phyloP scores from a whole-genome alignment of 1,284 basidiomycete species.

The Trichosporon coremiiforme region DNA sequence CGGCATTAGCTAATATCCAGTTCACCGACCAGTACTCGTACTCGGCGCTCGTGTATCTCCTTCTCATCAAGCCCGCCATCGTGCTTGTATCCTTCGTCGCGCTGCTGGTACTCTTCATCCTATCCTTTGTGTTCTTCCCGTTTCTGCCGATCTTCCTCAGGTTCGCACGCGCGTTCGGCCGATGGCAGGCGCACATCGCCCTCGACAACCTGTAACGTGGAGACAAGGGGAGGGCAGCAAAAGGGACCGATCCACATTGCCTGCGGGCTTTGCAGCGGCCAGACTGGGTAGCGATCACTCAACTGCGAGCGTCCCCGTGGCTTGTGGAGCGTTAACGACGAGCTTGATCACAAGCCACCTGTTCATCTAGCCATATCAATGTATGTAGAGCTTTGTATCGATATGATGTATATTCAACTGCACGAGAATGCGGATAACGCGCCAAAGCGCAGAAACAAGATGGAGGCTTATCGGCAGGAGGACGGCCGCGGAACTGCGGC shows the following conservation, averaged over 20 bases:
- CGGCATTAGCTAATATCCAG: conserved; percentile 24
- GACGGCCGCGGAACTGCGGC: background rate
- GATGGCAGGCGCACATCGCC: conserved; percentile 52
- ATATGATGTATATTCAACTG: conserved; percentile 11
- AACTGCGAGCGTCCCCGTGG: background rate
- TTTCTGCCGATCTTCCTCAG: conserved; percentile 49
- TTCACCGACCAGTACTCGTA: conserved; percentile 54
- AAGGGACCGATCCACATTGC: conserved; percentile 1
- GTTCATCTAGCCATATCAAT: conserved; percentile 10
- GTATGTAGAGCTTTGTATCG: conserved; percentile 17
- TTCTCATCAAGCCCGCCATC: conserved; percentile 54
- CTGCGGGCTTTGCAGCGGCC: background rate
- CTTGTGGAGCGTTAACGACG: background rate
- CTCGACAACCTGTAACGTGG: conserved; percentile 44
- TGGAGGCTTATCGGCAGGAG: background rate
- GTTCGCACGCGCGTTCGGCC: conserved; percentile 43
- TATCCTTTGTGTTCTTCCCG: conserved; percentile 41
- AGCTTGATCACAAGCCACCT: background rate
- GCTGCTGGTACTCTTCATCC: conserved; percentile 44
- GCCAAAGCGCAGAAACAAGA: too few species aligned
- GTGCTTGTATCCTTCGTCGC: conserved; percentile 50
- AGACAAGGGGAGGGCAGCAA: background rate
- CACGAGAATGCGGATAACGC: background rate
- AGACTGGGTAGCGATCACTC: background rate
- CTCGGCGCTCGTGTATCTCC: conserved; percentile 52